Base-by-base conservation (phyloP, 2,329 filamentous ascomycete species). In the Diaporthe vexans region DNA sequence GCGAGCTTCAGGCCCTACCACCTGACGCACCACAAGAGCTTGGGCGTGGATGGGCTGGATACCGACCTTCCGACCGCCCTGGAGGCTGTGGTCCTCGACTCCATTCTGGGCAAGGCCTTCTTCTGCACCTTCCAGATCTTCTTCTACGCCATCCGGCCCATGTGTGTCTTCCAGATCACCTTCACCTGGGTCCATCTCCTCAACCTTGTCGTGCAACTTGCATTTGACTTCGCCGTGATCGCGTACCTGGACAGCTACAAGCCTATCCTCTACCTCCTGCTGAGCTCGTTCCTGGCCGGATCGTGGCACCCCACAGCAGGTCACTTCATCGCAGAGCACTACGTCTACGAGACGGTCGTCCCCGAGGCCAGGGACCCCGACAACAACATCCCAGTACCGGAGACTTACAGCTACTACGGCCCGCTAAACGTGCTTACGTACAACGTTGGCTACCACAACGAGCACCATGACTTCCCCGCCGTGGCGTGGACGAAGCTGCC, bases 121-220 rank as follows among this genome's bases (percentile, higher is more conserved):
- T 99, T 99, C 90, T 96, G 94, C 86, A 99, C 97, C 78, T 99
- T 98, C 87, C 97, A 99, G 85, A 98, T 99, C 84, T 90, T 99
- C 82, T 99, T 99, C 90, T 99, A 99, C 87, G 97, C 97, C 80
- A 85, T 99, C 68, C 94, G 97, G 21, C 97, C 97, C 76, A 98
- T 98, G 93, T 92, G 95, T 85, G 90, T 99, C 79, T 98, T 98
- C 89, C 91, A 91, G 79, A 89, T 98, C 7, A 94, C 96, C 51
- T 91, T 98, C 83, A 98, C 96, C 70, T 89, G 89, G 81, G 91
- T 98, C 74, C 95, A 98, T 84, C 88, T 91, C 74, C 85, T 95
- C 85, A 99, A 99, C 85, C 88, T 99, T 70, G 82, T 86, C 75
- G 89, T 91, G 5, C 96, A 99, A 85, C 79, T 96, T 68, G 80